Evolutionary conservation across 345 rosid genomes (phyloP), one percentile per base, ranked within the genome.

Genomic region (Hibiscus mutabilis): DNA sequence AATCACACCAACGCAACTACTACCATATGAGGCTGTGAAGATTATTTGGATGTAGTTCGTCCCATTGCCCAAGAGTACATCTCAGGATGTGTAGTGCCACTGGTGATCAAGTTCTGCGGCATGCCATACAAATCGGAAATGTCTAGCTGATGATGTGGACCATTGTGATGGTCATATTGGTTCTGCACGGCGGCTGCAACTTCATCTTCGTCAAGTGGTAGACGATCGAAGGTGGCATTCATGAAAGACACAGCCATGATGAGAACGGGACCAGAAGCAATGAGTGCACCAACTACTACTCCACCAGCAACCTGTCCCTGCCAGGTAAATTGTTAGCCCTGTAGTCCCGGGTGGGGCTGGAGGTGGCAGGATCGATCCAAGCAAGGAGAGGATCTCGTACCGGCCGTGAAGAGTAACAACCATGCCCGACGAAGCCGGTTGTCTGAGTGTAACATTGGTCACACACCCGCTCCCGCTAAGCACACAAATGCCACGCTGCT

Each of bases 271-370:
- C 98, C 98, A 0, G 98, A 94, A 42, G 98, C 95, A 46, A 91
- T 82, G 22, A 94, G 85, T 58, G 91, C 82, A 46, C 97, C 96
- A 42, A 89, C 91, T 52, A 91, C 91, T 25, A 73, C 90, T 16
- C 96, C 98, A n/a, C 98, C 98, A 49, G 91, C 95, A 62, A 94
- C 91, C 76, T 94, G 98, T 35, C 98, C 98, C 69, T 90, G 97
- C 91, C 21, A 94, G 73, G 86, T 91, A 91, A 75, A 94, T 84
- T 68, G 96, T 91, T 16, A 94, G 75, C 69, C 98, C 96, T 0
- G 89, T 88, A 46, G 91, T 85, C 31, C 96, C 97, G 0, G 86
- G 90, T 0, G 97, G 97, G 61, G 97, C 89, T 2, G 96, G 96
- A 12, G 95, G 97, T 12, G 96, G 98, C 81, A 95, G 82, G 83